phyloP scores from a whole-genome alignment of 306 rosid genomes.

The Vigna trinervia region DNA sequence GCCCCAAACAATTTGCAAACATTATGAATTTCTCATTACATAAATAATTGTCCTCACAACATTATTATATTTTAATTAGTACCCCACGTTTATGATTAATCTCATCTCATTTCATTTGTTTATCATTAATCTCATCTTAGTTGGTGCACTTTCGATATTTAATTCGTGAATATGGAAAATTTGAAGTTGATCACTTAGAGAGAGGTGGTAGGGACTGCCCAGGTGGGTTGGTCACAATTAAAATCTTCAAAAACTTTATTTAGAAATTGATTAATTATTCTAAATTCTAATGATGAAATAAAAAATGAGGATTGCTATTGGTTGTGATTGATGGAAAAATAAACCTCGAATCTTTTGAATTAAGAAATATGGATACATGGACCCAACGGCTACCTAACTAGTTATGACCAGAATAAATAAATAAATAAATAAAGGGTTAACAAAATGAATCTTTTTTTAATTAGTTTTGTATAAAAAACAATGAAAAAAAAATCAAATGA shows the following conservation, averaged over 20 bases:
- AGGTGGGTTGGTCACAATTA: constrained; percentile 34
- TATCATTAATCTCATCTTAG: background rate
- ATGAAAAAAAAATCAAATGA: no score
- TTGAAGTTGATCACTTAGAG: background rate
- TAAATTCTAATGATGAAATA: constrained; percentile 6
- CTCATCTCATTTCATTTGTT: background rate
- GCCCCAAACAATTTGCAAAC: constrained; percentile 46
- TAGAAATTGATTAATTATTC: background rate
- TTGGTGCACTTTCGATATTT: background rate
- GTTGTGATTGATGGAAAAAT: constrained; percentile 19
- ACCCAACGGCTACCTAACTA: background rate
- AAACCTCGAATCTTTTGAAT: background rate
- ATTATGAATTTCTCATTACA: no score
- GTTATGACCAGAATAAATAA: background rate
- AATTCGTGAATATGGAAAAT: background rate
- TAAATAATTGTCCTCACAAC: no score
- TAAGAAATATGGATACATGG: constrained; percentile 14
- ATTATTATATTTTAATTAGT: no score
- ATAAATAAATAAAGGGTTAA: background rate
- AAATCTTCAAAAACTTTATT: background rate
- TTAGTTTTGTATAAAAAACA: background rate
- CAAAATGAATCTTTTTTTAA: background rate
- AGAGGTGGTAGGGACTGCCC: constrained; percentile 22
- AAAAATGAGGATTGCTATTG: constrained; percentile 16
- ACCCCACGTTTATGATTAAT: no score